Percentiles rank a stretch among this genome's conserved stretches.
Evolutionary conservation across 2,329 filamentous ascomycete species (phyloP).

Genomic region (Raffaelea arxii): DNA sequence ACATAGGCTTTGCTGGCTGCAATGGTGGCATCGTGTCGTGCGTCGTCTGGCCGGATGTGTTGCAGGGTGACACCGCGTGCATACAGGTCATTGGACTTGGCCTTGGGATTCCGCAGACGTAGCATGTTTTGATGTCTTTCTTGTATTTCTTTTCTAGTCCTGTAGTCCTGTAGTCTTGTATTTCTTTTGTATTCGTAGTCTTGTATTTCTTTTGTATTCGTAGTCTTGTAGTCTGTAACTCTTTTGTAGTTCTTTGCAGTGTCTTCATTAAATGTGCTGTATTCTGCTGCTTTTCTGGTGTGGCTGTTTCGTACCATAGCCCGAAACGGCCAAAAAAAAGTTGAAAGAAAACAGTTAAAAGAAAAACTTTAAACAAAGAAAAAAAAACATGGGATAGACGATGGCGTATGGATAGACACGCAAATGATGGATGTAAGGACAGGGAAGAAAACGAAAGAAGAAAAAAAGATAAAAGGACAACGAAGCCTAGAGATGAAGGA

Average conservation of each 20-base stretch:
- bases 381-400: neutral
- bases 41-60: constrained; percentile 36
- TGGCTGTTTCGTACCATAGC: no score
- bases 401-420: neutral
- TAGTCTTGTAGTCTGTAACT: no score
- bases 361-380: neutral
- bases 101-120: neutral
- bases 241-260: no score
- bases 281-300: no score
- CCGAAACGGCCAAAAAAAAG: no score
- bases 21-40: constrained; percentile 49
- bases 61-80: constrained; percentile 36
- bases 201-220: neutral
- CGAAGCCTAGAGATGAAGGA: neutral
- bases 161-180: neutral
- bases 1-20: constrained; percentile 53
- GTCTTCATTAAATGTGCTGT: no score
- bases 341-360: no score
- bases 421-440: neutral
- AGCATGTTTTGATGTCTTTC: no score
- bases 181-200: no score
- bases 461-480: neutral
- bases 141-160: no score
- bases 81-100: no score
- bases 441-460: neutral